Percentiles rank a stretch among this genome's conserved stretches.
Conservation (phyloP, 1,284 basidiomycete genomes). For the Microstroma glucosiphilum region DNA sequence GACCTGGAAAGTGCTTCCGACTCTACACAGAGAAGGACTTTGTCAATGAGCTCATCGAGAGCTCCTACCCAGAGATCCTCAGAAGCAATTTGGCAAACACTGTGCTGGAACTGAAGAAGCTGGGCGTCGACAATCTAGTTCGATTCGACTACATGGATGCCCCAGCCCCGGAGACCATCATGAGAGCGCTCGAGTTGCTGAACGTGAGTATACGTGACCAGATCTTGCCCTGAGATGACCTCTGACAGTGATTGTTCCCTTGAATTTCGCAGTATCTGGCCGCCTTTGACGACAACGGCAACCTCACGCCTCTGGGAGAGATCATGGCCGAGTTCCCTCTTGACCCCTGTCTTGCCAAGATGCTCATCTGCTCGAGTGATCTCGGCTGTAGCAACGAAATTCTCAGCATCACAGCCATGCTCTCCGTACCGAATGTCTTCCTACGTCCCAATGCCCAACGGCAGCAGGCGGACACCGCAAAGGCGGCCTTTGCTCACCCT, state of each 20-base stretch:
- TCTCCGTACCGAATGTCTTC: slow-evolving; percentile 87
- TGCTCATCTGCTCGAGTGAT: slow-evolving; percentile 97
- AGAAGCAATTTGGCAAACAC: slow-evolving; percentile 78
- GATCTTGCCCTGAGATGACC: background rate
- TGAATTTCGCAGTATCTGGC: slow-evolving; percentile 60
- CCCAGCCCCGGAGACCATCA: slow-evolving; percentile 84
- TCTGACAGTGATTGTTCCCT: background rate
- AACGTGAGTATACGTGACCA: slow-evolving; percentile 54
- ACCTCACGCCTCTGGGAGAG: slow-evolving; percentile 74
- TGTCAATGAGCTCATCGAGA: slow-evolving; percentile 75
- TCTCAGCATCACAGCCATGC: slow-evolving; percentile 93
- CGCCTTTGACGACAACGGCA: slow-evolving; percentile 89
- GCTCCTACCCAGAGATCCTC: slow-evolving; percentile 92
- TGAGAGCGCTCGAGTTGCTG: slow-evolving; percentile 91
- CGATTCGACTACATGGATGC: slow-evolving; percentile 71
- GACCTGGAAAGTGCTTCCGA: slow-evolving; percentile 94
- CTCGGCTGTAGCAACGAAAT: slow-evolving; percentile 92
- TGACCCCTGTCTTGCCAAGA: slow-evolving; percentile 92
- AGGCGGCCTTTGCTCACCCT: slow-evolving; percentile 79
- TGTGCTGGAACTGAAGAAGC: slow-evolving; percentile 86
- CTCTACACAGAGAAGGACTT: slow-evolving; percentile 97
- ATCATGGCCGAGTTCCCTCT: slow-evolving; percentile 99
- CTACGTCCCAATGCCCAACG: slow-evolving; percentile 72
- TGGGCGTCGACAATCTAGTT: slow-evolving; percentile 63
- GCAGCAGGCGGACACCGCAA: slow-evolving; percentile 85